Base-by-base conservation (phyloP, 768 basidiomycete species). In the Trametes villosa region DNA sequence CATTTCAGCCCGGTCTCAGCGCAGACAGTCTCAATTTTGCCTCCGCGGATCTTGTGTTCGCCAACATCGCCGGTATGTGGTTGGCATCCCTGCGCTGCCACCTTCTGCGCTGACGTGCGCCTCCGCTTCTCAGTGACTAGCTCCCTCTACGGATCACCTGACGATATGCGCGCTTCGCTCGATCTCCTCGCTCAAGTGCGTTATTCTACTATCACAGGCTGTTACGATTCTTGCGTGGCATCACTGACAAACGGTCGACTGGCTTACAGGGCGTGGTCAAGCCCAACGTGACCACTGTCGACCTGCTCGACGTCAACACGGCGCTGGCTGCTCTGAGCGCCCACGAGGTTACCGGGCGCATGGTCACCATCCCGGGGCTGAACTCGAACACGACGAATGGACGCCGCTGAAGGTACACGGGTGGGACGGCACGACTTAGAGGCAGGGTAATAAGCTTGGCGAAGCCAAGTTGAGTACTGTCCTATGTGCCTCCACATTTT, bases 121-220 rank as follows among this genome's bases (percentile, higher is more conserved):
- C 4, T 27, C 1, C 34, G 8, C 20, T 15, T 12, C 18, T 2
- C 27, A 49, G 56, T 57, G 38, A 36, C 50, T 17, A n/a, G 29
- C 1, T 29, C 38, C 11, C 12, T 47, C 29, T 57, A 57, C 30
- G 56, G 56, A 20, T 57, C 56, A 18, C 6, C 47, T 38, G 47
- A 49, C 55, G 55, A 57, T 29, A 12, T 57, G 47, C 18, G 38
- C 27, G 41, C 27, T 27, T 27, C 56, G 7, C 29, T 57, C 18
- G 3, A 22, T 12, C 47, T 57, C n/a, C 47, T 57, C 26, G 36
- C 47, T 7, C 26, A 31, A 7, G 56, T 57, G 15, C 38, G 47
- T 26, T 18, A 24, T 30, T 7, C 15, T 12, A 24, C 30, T 18
- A 13, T 7, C 18, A 4, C 5, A 38, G 36, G 4, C 36, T 12